Evolutionary conservation across 2,329 filamentous ascomycete genomes (phyloP), one percentile per base, ranked within the genome.

Genomic region (Fusarium lateritium): DNA sequence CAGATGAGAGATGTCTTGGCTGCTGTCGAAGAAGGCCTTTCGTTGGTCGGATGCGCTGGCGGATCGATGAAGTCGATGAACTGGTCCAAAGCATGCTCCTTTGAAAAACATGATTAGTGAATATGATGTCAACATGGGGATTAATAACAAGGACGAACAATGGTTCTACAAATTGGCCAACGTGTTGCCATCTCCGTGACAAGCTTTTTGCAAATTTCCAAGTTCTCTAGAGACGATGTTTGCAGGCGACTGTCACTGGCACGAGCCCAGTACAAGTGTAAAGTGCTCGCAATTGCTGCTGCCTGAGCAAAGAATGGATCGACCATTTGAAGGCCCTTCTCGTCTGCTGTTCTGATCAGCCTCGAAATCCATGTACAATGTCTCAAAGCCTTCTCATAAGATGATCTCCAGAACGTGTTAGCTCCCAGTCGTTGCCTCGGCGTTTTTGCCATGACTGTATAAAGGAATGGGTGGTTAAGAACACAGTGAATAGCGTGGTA

Each of bases 361-460:
- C 67, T 47, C 1, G 63, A 68, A 6, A 71, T 56, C 67, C 67
- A 70, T 1, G 67, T 70, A 4, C 63, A 65, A 2, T 71, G 67
- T 1, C 64, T 39, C 6, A 71, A 47, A 0, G 67, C 67, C 1
- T 57, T 71, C 2, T 68, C 55, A 0, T 59, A 68, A 0, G 67
- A 70, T 2, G 59, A 43, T 42, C 63, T 51, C 67, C 67, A 70
- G 1, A 70, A 70, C 0, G 67, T 58, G 5, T 54, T 64, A 1
- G 52, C 54, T 0, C 67, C 67, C 1, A 65, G 22, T 19, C 19
- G 68, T 5, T 40, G 33, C 2, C 40, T 65, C 0, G 67, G 57
- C 0, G 59, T 64, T 21, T 64, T 34, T 7, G 59, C 53, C 34
- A 62, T 61, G 7, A 49, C 26, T 0, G 63, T 54, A 17, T 71